Evolutionary conservation across 2,329 filamentous ascomycete genomes (phyloP), one percentile per base, ranked within the genome.

Genomic region (Neophaeococcomyces mojaviensis): DNA sequence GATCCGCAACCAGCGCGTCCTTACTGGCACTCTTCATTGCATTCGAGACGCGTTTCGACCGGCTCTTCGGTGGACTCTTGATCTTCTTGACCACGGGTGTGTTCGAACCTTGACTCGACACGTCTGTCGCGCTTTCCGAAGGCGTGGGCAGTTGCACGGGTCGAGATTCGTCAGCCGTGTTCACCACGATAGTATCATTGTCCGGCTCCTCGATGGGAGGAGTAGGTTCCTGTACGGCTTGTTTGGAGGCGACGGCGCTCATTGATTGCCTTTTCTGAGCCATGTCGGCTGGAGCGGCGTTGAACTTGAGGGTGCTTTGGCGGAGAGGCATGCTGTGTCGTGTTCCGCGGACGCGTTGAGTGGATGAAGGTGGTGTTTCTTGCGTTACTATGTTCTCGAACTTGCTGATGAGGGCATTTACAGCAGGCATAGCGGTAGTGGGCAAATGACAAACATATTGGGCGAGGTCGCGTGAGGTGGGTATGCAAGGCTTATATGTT

Each of bases 121-220:
- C 49, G 48, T 62, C 59, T 34, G 54, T 50, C 28, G 56, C 51
- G 45, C 58, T 58, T 32, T 59, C 56, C 18, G 54, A 59, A 10
- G 59, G 59, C 9, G 58, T 59, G 34, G 59, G 59, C 9, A 58
- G 48, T 47, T 57, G 54, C 20, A 31, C 39, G 4, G 20, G 34
- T 36, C 4, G 13, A 26, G 16, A 18, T 15, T 13, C 7, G 26
- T 44, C 32, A 13, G 33, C 16, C 5, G 44, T 43, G 10, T 44
- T 42, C 13, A 43, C 33, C 16, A 28, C 22, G 8, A 44, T 44
- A 20, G 41, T 44, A 28, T 44, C 41, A 24, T 33, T 33, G 26
- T 44, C 41, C 7, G 19, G 19, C 12, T 44, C 41, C 16, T 36
- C 32, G 2, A 20, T 32, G 6, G 32, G 22, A 8, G 41, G 41